phyloP scores from a whole-genome alignment of 441 rosid species.

The Hura crepitans region DNA sequence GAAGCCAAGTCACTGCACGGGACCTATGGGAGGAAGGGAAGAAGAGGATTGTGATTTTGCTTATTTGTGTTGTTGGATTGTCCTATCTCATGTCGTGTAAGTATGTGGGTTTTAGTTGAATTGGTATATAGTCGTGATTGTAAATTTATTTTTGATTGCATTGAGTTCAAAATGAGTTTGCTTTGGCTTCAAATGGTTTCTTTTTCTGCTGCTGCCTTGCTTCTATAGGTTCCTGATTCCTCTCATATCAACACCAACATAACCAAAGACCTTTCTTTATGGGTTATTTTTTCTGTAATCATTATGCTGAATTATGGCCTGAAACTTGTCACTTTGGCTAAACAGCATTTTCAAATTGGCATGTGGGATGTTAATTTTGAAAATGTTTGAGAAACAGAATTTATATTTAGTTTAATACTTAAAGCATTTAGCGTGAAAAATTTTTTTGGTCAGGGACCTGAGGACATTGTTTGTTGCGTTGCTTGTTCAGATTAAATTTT shows the following conservation, averaged over 20 bases:
- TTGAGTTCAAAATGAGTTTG: too few relatives aligned
- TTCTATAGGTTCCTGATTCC: not conserved
- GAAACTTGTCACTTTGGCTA: not conserved
- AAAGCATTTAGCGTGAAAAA: not conserved
- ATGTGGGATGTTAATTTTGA: not conserved
- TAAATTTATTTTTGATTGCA: too few relatives aligned
- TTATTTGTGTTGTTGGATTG: conserved; percentile 83
- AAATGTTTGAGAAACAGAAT: not conserved
- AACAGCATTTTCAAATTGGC: not conserved
- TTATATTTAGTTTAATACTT: not conserved
- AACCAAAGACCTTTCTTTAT: not conserved
- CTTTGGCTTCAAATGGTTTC: too few relatives aligned
- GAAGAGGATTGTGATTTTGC: conserved; percentile 82
- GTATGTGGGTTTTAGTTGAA: conserved; percentile 18
- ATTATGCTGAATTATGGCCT: not conserved
- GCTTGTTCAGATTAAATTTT: not conserved
- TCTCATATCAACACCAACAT: not conserved
- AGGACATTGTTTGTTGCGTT: not conserved
- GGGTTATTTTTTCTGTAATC: not conserved
- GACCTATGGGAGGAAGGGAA: conserved; percentile 95
- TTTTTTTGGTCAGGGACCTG: not conserved
- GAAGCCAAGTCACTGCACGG: conserved; percentile 55
- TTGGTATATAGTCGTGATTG: too few relatives aligned
- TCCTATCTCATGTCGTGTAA: conserved; percentile 91
- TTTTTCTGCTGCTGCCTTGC: too few relatives aligned